Base-by-base conservation (phyloP, 2,329 filamentous ascomycete species). In the Trichoderma harzianum region DNA sequence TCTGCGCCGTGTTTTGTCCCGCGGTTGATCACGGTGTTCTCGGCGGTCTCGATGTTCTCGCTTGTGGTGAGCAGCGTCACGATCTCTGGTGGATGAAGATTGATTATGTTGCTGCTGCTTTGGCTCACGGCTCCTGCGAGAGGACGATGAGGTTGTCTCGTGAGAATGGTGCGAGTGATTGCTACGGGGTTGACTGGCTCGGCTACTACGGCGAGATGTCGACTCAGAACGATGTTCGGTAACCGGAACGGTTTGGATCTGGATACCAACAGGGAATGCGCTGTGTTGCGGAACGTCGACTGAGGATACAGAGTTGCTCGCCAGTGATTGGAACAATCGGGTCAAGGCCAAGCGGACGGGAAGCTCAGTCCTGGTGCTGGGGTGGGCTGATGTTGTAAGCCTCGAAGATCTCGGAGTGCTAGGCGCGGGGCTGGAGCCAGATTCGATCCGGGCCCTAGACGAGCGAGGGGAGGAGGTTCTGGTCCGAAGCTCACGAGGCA, bases 401-500 rank as follows among this genome's bases (percentile, higher is more conserved):
- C 71, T 47, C n/a, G 63, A 68, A 8, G 55, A 30, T 18, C 70
- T 58, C 11, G 71, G 34, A 7, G 57, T 57, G 34, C 47, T 39
- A 51, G 28, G 51, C n/a, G 43, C 51, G 64, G 51, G 51, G 18
- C 64, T 53, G 43, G 21, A 16, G 32, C 64, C 53, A 8, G 47
- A 57, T 61, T 57, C 30, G 43, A 43, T 24, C 12, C 60, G 61
- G 18, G 62, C 24, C 26, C 69, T 53, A 7, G 69, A 57, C 11
- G 66, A 60, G 55, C 24, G 16, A 47, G 66, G 39, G n/a, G 66
- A 69, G 39, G 66, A 69, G 39, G 66, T 69, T 28, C 70, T 24
- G 51, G 71, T 11, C 7, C 83, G 82, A 58, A 86, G 76, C 71
- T 86, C 85, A 72, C 81, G 80, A 21, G 85, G 85, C 28, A 86